Percentiles rank a stretch among this genome's conserved stretches.
Evolutionary conservation across 2,329 filamentous ascomycete genomes (phyloP).

Genomic region (Fusarium nanum): DNA sequence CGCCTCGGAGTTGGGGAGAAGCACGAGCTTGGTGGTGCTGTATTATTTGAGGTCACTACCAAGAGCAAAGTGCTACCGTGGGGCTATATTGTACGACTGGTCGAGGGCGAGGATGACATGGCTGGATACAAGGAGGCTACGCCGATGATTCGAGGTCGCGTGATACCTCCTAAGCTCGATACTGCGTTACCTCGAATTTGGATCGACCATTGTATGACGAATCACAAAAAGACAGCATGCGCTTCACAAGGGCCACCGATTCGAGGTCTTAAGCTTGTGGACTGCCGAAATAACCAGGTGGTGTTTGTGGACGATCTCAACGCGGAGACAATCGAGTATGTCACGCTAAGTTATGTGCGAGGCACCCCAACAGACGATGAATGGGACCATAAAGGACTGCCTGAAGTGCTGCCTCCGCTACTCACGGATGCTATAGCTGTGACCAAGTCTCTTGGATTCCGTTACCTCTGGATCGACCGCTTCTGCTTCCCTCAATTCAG

Average conservation of each 20-base stretch:
- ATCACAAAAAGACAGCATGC: constrained; percentile 47
- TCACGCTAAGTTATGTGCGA: constrained; percentile 54
- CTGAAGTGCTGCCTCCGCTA: constrained; percentile 46
- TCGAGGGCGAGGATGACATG: constrained; percentile 42
- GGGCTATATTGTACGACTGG: constrained; percentile 52
- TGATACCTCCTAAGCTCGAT: constrained; percentile 49
- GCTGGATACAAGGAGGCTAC: constrained; percentile 38
- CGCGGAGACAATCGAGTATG: constrained; percentile 44
- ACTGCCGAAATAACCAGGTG: constrained; percentile 47
- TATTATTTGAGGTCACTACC: constrained; percentile 53
- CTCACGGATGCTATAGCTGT: constrained; percentile 51
- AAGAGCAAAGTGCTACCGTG: constrained; percentile 53
- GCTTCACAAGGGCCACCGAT: constrained; percentile 32
- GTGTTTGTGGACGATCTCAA: constrained; percentile 48
- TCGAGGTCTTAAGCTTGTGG: constrained; percentile 50
- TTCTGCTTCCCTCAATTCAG: constrained; percentile 51
- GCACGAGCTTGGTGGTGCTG: constrained; percentile 51
- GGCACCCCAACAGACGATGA: constrained; percentile 39
- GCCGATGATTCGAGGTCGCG: constrained; percentile 48
- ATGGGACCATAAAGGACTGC: constrained; percentile 37
- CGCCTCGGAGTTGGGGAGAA: constrained; percentile 52
- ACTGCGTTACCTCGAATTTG: constrained; percentile 49
- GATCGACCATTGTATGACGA: constrained; percentile 51
- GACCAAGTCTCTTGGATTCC: constrained; percentile 49
- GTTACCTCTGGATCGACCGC: constrained; percentile 54